Evolutionary conservation across 176 grass and related monocot species (phyloP).

Genomic region (Rhipidocladum racemiflorum): DNA sequence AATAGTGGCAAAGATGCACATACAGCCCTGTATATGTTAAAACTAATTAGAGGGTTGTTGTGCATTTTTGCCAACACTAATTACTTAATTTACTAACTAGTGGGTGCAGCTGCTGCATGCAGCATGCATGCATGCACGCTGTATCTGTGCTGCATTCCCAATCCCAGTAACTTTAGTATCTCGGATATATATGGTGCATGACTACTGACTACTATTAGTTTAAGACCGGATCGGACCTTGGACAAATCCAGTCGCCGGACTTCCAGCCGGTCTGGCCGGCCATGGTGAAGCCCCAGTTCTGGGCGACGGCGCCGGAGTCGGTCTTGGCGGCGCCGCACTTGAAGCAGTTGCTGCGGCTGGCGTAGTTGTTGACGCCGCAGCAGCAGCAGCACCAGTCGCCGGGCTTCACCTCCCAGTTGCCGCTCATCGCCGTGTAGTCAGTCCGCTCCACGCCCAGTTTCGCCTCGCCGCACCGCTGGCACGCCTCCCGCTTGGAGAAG

Average conservation of each 20-base stretch:
- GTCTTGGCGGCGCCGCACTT: constrained; percentile 78
- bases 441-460: constrained; percentile 55
- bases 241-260: constrained; percentile 86
- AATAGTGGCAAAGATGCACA: background rate
- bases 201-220: no score
- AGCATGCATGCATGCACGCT: background rate
- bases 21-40: no score
- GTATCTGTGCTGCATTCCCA: background rate
- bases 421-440: constrained; percentile 32
- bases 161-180: no score
- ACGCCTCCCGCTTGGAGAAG: constrained; percentile 82
- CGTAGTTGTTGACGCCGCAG: constrained; percentile 80
- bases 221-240: constrained; percentile 41
- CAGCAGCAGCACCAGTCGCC: constrained; percentile 84
- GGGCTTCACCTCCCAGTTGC: constrained; percentile 82
- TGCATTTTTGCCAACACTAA: no score
- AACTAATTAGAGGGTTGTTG: no score
- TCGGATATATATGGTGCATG: no score
- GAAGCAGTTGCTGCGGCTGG: constrained; percentile 70
- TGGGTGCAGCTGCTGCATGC: no score
- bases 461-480: constrained; percentile 73
- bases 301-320: constrained; percentile 57
- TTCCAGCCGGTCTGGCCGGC: constrained; percentile 61
- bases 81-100: no score
- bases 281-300: constrained; percentile 62